Base-by-base conservation (phyloP, 108 stramenopile genomes). In the Skeletonema menzelii region DNA sequence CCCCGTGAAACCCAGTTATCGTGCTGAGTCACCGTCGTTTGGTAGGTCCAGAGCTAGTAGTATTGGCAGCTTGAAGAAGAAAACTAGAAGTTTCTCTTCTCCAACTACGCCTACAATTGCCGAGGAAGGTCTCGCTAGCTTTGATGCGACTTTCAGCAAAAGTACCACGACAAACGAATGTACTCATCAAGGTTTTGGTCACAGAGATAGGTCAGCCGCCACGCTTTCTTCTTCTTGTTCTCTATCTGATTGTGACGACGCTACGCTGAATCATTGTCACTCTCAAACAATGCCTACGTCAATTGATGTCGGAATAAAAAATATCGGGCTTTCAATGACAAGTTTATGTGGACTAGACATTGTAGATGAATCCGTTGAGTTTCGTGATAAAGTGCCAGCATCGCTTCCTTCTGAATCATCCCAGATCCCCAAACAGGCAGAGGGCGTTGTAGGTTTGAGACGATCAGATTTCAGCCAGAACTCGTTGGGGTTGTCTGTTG, bases 391-490 rank as follows among this genome's bases (percentile, higher is more conserved):
- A 27, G 35, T 76, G 20, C 35, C 63, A 17, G 42, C 46, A 31
- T 63, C 67, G 40, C 30, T 69, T 26, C 67, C 61, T 30, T 56
- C 61, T 12, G 75, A 65, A 47, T 69, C 68, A 2, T 63, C 59
- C 4, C 67, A 69, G 24, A 13, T 69, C 0, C 27, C 13, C 34
- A 69, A 32, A 4, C 55, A 57, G 8, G 30, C 20, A 24, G 57
- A 38, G 5, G 22, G 49, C 22, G 10, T 34, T 5, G n/a, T 56
- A 19, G 30, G 42, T 17, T 20, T 56, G 6, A 56, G 34, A 24
- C 69, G 69, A 15, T 77, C 76, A 7, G 76, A 77, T 44, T 62
- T 65, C 26, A 77, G 76, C 13, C 28, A 49, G 31, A 70, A 70
- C 42, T 77, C 76, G 32, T 56, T 77, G 8, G 76, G 76, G 1